Evolutionary conservation across 345 rosid genomes (phyloP).

Genomic region (Laguncularia racemosa): DNA sequence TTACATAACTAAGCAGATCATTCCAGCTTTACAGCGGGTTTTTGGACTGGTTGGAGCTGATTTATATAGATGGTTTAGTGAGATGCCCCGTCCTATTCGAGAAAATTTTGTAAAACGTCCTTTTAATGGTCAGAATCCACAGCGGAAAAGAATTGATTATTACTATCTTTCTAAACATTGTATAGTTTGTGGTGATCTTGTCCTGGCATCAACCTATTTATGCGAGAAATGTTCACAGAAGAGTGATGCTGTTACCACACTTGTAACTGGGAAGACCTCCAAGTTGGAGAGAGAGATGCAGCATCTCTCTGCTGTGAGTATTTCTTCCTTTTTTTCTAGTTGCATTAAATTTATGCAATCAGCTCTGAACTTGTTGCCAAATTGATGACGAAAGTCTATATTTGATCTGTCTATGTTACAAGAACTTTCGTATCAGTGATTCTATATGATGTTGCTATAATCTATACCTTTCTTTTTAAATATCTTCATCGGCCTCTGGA

Average conservation of each 20-base stretch:
- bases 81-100: conserved; percentile 83
- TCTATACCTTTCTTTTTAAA: too few species aligned
- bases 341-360: neutral
- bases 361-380: too few species aligned
- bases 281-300: conserved; percentile 86
- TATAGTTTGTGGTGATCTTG: conserved; percentile 77
- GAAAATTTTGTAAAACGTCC: conserved; percentile 52
- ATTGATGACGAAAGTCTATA: too few species aligned
- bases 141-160: conserved; percentile 63
- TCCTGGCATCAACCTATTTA: conserved; percentile 53
- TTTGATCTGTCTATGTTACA: too few species aligned
- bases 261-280: conserved; percentile 66
- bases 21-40: conserved; percentile 80
- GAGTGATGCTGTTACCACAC: conserved; percentile 46
- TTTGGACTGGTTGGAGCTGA: conserved; percentile 89
- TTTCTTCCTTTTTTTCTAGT: neutral
- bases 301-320: conserved; percentile 74
- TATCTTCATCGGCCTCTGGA: too few species aligned
- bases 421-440: too few species aligned
- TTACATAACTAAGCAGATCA: conserved; percentile 91
- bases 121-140: conserved; percentile 34
- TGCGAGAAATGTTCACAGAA: conserved; percentile 58
- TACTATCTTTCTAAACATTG: conserved; percentile 90
- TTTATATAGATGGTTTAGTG: conserved; percentile 69
- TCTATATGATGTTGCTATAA: too few species aligned